phyloP scores from a whole-genome alignment of 306 rosid genomes.

The Coriaria nepalensis region DNA sequence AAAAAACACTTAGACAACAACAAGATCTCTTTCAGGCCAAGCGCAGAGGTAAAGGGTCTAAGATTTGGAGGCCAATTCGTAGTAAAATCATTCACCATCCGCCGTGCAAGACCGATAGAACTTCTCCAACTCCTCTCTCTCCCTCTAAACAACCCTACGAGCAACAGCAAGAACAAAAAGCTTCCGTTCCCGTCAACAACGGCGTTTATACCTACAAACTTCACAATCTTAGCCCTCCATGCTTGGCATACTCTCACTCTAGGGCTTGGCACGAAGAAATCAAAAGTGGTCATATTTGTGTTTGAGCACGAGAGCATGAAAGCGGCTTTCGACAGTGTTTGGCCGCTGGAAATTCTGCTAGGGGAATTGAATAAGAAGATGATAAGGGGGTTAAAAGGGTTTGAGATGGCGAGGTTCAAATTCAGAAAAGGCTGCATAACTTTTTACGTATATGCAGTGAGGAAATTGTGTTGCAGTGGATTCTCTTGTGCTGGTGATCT shows the following conservation, averaged over 20 bases:
- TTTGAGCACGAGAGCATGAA: constrained; percentile 63
- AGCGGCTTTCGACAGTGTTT: constrained; percentile 36
- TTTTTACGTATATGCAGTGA: constrained; percentile 80
- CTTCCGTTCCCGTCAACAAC: constrained; percentile 73
- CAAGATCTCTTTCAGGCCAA: no score
- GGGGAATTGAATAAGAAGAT: constrained; percentile 80
- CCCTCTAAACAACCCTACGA: no score
- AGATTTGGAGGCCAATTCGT: no score
- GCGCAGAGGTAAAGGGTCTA: no score
- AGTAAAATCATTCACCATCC: no score
- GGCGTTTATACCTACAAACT: constrained; percentile 80
- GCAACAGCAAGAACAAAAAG: not conserved
- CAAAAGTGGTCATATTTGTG: constrained; percentile 68
- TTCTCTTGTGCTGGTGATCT: constrained; percentile 68
- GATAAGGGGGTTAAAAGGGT: constrained; percentile 51
- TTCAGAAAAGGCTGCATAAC: constrained; percentile 91
- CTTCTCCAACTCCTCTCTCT: no score
- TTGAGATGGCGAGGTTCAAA: constrained; percentile 90
- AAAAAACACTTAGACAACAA: no score
- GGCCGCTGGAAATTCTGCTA: constrained; percentile 78
- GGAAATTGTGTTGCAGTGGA: constrained; percentile 47
- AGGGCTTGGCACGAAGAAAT: constrained; percentile 89
- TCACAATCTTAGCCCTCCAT: constrained; percentile 92
- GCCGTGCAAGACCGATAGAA: no score
- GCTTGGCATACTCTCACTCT: constrained; percentile 95